Evolutionary conservation across 2,329 filamentous ascomycete species (phyloP).

Genomic region (Sporothrix phasma): DNA sequence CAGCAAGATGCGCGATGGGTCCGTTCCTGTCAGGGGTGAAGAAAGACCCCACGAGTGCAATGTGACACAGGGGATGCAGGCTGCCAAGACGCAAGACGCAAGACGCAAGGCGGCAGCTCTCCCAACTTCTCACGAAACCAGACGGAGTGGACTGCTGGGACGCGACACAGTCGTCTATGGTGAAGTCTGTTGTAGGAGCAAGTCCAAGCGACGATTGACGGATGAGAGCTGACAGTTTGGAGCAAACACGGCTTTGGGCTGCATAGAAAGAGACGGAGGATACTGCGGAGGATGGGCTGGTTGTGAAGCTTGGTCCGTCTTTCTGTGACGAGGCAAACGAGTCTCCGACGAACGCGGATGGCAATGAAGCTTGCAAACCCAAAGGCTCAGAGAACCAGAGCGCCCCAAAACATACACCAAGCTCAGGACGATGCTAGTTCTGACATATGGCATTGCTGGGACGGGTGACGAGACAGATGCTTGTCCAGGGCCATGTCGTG

Average conservation of each 20-base stretch:
- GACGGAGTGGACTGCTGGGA: background rate
- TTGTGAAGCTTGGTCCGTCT: too few relatives aligned
- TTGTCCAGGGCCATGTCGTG: background rate
- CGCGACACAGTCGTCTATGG: background rate
- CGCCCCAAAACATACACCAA: too few relatives aligned
- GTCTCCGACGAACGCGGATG: background rate
- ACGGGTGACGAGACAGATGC: background rate
- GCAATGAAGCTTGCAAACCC: background rate
- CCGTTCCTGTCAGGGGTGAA: too few relatives aligned
- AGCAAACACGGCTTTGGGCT: too few relatives aligned
- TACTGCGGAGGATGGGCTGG: too few relatives aligned
- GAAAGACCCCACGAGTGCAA: background rate
- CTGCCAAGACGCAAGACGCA: background rate
- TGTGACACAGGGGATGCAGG: slow-evolving; percentile 1
- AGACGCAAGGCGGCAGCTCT: background rate
- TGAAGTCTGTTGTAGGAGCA: too few relatives aligned
- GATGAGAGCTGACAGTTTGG: too few relatives aligned
- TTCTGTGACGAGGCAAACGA: background rate
- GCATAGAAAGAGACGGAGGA: background rate
- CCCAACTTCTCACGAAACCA: slow-evolving; percentile 1
- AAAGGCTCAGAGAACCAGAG: too few relatives aligned
- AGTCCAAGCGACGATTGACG: too few relatives aligned
- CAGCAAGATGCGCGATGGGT: too few relatives aligned
- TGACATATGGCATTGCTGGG: background rate
- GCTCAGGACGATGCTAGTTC: background rate